Evolutionary conservation across 208 protist genomes (phyloP).

Genomic region (Phytomonas francai): DNA sequence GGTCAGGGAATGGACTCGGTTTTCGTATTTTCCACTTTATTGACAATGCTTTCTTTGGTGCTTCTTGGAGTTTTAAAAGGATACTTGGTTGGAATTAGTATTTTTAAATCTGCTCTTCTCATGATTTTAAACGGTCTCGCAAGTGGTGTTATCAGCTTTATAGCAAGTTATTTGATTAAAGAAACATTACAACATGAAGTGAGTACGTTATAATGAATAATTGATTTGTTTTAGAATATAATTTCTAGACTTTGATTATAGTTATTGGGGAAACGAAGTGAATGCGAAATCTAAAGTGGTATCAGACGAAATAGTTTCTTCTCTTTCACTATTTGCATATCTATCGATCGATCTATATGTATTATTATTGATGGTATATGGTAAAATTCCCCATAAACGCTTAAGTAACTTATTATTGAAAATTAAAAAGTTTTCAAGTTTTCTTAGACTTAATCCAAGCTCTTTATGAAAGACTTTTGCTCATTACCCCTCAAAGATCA

Average conservation of each 20-base stretch:
- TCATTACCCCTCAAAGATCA: neutral
- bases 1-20: constrained; percentile 61
- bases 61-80: constrained; percentile 84
- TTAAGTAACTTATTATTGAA: neutral
- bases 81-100: constrained; percentile 64
- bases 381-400: neutral
- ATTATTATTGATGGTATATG: neutral
- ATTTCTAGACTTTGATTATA: neutral
- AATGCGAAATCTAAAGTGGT: neutral
- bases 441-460: neutral
- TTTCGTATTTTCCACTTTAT: constrained; percentile 75
- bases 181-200: constrained; percentile 29
- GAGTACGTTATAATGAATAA: constrained; percentile 3
- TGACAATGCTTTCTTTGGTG: constrained; percentile 70
- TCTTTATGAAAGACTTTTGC: neutral
- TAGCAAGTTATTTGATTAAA: constrained; percentile 66
- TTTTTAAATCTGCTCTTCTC: constrained; percentile 49
- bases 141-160: constrained; percentile 78
- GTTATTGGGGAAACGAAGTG: neutral
- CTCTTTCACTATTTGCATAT: constrained; percentile 2
- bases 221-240: neutral
- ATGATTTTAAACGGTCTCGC: constrained; percentile 86
- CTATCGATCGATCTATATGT: constrained; percentile 5
- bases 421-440: neutral
- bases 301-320: neutral